Evolutionary conservation across 805 yeast species (phyloP).

Genomic region (Kazachstania africana): DNA sequence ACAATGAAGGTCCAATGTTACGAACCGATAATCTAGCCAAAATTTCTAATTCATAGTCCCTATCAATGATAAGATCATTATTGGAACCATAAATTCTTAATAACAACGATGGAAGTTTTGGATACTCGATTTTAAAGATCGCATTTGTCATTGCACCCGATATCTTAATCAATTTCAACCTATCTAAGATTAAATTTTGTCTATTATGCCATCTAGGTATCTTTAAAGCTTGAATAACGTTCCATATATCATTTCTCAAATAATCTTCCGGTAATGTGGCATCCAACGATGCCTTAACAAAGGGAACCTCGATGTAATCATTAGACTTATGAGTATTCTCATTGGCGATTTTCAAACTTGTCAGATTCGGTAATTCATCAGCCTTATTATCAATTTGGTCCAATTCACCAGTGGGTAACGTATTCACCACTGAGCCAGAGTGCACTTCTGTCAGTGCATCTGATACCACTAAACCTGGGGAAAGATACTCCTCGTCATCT

Average conservation of each 20-base stretch:
- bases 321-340: slow-evolving; percentile 1
- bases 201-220: slow-evolving; percentile 70
- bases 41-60: slow-evolving; percentile 66
- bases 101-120: slow-evolving; percentile 48
- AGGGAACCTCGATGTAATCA: slow-evolving; percentile 32
- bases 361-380: slow-evolving; percentile 2
- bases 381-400: not conserved
- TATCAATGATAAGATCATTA: slow-evolving; percentile 74
- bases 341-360: slow-evolving; percentile 6
- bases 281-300: slow-evolving; percentile 51
- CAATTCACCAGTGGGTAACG: not conserved
- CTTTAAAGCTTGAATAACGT: slow-evolving; percentile 47
- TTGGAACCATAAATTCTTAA: slow-evolving; percentile 83
- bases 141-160: slow-evolving; percentile 92
- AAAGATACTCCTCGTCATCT: slow-evolving; percentile 1
- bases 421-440: not conserved
- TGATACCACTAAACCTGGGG: too few species aligned
- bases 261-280: slow-evolving; percentile 72
- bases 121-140: slow-evolving; percentile 65
- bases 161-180: slow-evolving; percentile 53
- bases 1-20: slow-evolving; percentile 76
- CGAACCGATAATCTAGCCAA: slow-evolving; percentile 62
- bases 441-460: not conserved
- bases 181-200: slow-evolving; percentile 38
- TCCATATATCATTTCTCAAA: slow-evolving; percentile 68